Conservation (phyloP, 2,329 filamentous ascomycete genomes). For the Fusarium pininemorale region DNA sequence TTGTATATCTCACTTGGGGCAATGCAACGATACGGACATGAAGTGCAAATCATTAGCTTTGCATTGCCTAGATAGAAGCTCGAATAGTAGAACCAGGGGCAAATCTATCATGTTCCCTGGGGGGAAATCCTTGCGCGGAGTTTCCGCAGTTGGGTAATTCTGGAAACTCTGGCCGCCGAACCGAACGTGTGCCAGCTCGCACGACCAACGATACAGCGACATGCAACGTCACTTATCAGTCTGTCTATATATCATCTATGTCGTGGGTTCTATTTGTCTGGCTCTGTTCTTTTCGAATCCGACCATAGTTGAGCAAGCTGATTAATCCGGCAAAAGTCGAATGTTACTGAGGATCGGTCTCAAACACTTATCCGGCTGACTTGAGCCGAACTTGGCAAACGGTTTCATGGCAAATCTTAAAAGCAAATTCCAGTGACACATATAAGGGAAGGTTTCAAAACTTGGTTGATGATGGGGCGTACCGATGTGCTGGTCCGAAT, state of each 20-base stretch:
- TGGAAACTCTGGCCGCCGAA: slow-evolving; percentile 17
- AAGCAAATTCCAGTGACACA: slow-evolving; percentile 2
- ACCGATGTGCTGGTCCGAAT: slow-evolving; percentile 17
- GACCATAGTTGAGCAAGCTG: not conserved
- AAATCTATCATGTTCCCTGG: slow-evolving; percentile 15
- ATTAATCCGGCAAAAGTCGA: slow-evolving; percentile 4
- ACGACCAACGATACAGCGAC: not conserved
- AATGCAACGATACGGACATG: not conserved
- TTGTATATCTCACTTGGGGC: not conserved
- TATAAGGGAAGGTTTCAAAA: not conserved
- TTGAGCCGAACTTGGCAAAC: not conserved
- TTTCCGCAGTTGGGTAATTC: slow-evolving; percentile 24
- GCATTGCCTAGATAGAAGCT: not conserved
- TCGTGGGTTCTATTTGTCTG: not conserved
- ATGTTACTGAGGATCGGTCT: not conserved
- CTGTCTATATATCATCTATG: not conserved
- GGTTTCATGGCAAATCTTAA: slow-evolving; percentile 1
- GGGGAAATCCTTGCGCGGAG: slow-evolving; percentile 21
- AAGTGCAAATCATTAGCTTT: slow-evolving; percentile 9
- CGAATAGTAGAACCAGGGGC: slow-evolving; percentile 1
- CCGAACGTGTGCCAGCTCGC: slow-evolving; percentile 4
- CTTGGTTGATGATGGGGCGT: slow-evolving; percentile 4
- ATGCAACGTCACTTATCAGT: slow-evolving; percentile 5
- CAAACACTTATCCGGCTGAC: slow-evolving; percentile 18
- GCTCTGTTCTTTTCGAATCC: not conserved